Conservation (phyloP, 31 red algal species). For the Porphyra umbilicalis region DNA sequence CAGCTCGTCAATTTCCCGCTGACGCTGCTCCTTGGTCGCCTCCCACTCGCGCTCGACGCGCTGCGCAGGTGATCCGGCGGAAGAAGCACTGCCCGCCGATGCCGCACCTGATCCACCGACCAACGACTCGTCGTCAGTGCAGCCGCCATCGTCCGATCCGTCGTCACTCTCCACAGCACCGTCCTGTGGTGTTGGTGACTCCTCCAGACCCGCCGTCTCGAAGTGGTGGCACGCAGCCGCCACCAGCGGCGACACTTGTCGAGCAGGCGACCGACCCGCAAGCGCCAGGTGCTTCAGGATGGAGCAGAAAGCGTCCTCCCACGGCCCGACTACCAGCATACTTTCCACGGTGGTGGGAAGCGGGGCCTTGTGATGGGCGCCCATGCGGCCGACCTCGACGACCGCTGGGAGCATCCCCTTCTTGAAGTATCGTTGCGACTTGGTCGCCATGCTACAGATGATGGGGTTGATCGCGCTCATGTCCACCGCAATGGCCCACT, state of each 20-base stretch:
- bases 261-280: too few species aligned
- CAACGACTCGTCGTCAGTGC: background rate
- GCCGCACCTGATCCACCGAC: too few species aligned
- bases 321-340: background rate
- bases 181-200: background rate
- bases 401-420: background rate
- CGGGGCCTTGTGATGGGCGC: background rate
- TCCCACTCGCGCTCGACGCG: background rate
- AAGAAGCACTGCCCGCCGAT: too few species aligned
- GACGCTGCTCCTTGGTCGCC: too few species aligned
- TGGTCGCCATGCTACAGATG: background rate
- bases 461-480: background rate
- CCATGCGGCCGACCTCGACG: background rate
- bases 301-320: background rate
- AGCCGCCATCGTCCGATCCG: background rate
- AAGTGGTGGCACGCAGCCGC: background rate
- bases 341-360: background rate
- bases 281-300: background rate
- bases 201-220: background rate
- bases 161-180: too few species aligned
- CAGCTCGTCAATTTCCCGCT: too few species aligned
- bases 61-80: too few species aligned
- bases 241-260: background rate
- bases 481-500: background rate
- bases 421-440: background rate